phyloP scores from a whole-genome alignment of 306 rosid species.

The Rosa rugosa region DNA sequence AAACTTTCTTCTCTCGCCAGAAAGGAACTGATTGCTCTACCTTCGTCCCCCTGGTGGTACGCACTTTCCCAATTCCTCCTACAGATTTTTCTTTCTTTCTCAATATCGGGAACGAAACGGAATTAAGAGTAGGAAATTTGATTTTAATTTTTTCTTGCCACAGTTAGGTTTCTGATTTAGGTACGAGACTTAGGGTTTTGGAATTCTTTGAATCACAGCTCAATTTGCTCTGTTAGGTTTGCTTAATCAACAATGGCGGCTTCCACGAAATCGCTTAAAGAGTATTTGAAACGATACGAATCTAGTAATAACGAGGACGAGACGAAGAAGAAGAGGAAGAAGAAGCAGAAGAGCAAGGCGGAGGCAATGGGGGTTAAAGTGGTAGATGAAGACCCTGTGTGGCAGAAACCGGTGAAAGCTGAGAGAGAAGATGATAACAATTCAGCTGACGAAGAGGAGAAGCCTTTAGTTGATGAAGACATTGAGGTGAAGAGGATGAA shows the following conservation, averaged over 20 bases:
- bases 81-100: neutral
- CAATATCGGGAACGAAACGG: neutral
- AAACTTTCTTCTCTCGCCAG: neutral
- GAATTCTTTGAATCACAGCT: neutral
- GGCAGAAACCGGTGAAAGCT: slow-evolving; percentile 75
- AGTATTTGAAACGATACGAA: slow-evolving; percentile 70
- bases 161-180: neutral
- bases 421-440: slow-evolving; percentile 53
- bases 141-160: neutral
- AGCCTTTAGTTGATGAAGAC: slow-evolving; percentile 73
- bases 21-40: neutral
- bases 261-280: slow-evolving; percentile 53
- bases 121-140: neutral
- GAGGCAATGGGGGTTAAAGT: slow-evolving; percentile 58
- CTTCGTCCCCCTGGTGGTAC: neutral
- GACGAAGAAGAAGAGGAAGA: slow-evolving; percentile 45
- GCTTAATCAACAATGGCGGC: slow-evolving; percentile 24
- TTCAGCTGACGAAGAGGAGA: slow-evolving; percentile 70
- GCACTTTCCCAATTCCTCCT: neutral
- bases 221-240: neutral
- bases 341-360: slow-evolving; percentile 40
- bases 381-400: slow-evolving; percentile 82
- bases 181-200: neutral
- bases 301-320: slow-evolving; percentile 50
- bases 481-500: slow-evolving; percentile 87